Conservation (phyloP, 2,329 filamentous ascomycete species). For the Fusarium humuli region DNA sequence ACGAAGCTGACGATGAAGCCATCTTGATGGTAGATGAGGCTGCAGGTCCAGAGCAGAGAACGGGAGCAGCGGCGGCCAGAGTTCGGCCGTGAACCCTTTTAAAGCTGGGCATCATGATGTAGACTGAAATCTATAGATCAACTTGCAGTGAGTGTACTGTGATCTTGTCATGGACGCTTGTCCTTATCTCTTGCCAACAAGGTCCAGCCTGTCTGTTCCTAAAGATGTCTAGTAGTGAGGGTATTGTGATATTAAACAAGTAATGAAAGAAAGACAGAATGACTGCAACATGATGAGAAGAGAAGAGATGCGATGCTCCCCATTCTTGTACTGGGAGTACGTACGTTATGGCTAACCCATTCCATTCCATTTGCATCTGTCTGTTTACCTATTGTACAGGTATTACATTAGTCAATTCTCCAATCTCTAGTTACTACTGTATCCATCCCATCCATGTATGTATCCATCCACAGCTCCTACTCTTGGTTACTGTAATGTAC, state of each 20-base stretch:
- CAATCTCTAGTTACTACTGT: constrained; percentile 13
- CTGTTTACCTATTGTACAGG: not conserved
- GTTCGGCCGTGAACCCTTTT: constrained; percentile 39
- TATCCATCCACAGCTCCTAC: constrained; percentile 1
- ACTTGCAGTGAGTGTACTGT: not conserved
- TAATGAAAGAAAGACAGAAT: not conserved
- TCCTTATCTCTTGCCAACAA: constrained; percentile 29
- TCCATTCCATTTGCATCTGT: constrained; percentile 36
- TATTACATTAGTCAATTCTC: constrained; percentile 45
- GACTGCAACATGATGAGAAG: not conserved
- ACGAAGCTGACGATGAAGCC: constrained; percentile 37
- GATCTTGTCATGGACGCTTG: constrained; percentile 22
- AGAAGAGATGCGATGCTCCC: constrained; percentile 13
- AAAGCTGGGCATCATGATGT: constrained; percentile 42
- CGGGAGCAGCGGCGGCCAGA: constrained; percentile 21
- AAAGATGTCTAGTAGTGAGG: constrained; percentile 10
- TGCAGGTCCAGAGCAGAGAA: constrained; percentile 28
- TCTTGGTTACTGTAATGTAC: not conserved
- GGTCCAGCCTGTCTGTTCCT: constrained; percentile 31
- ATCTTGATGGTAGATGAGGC: constrained; percentile 37
- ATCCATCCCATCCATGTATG: not conserved
- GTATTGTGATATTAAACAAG: constrained; percentile 7
- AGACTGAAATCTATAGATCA: constrained; percentile 6
- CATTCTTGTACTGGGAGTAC: constrained; percentile 28
- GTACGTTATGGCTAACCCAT: constrained; percentile 31